Evolutionary conservation across 768 basidiomycete genomes (phyloP).

Genomic region (Suillus fuscotomentosus): DNA sequence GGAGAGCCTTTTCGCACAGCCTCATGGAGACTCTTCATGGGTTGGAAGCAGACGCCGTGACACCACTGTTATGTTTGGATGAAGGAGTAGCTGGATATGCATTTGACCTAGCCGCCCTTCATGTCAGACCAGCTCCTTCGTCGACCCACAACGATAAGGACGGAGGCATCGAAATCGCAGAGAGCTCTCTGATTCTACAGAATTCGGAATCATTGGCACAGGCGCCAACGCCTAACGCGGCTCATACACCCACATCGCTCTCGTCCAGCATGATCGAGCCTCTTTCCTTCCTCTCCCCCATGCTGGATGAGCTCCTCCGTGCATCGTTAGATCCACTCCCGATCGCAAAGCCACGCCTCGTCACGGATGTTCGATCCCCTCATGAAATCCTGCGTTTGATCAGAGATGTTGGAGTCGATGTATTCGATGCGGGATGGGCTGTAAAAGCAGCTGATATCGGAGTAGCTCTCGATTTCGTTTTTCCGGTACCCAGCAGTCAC

Average conservation of each 20-base stretch:
- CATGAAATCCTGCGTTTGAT: constrained; percentile 76
- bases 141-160: not conserved
- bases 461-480: constrained; percentile 75
- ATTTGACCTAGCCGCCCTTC: constrained; percentile 61
- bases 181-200: constrained; percentile 14
- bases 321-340: constrained; percentile 61
- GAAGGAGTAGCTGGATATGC: constrained; percentile 69
- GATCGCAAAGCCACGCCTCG: constrained; percentile 57
- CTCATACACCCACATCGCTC: not conserved
- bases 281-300: constrained; percentile 2
- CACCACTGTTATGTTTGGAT: constrained; percentile 56
- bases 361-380: constrained; percentile 55
- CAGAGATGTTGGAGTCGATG: constrained; percentile 62
- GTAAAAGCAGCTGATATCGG: constrained; percentile 66
- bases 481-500: constrained; percentile 43
- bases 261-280: constrained; percentile 1
- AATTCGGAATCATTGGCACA: constrained; percentile 11
- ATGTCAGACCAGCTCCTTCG: constrained; percentile 16
- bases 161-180: constrained; percentile 6
- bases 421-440: constrained; percentile 77
- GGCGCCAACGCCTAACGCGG: constrained; percentile 9
- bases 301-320: constrained; percentile 44
- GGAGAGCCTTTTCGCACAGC: constrained; percentile 59
- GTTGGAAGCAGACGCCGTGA: constrained; percentile 50
- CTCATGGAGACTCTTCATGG: constrained; percentile 57